Conservation (phyloP, 768 basidiomycete species). For the Pleurotus cornucopiae region DNA sequence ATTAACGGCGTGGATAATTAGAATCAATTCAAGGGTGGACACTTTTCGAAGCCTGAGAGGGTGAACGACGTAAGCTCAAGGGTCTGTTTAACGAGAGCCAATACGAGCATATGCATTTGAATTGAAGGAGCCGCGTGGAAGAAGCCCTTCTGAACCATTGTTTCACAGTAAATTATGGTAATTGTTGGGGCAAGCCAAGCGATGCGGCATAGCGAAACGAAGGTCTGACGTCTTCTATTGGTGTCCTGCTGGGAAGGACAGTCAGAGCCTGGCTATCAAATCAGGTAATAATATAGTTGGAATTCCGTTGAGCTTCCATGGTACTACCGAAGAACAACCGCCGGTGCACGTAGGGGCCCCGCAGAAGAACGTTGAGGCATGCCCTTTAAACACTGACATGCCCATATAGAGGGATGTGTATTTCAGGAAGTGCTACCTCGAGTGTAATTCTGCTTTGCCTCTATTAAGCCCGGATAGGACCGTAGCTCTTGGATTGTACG, state of each 20-base stretch:
- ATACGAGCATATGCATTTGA: too few species aligned
- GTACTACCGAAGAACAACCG: conserved; percentile 12
- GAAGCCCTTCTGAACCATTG: neutral
- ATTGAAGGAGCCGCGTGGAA: neutral
- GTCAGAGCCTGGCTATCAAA: neutral
- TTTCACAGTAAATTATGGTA: neutral
- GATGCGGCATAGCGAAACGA: neutral
- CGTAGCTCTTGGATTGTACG: too few species aligned
- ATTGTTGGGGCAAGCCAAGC: neutral
- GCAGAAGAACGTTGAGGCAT: conserved; percentile 1
- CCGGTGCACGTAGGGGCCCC: conserved; percentile 3
- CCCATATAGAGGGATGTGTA: neutral
- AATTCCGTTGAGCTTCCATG: conserved; percentile 10
- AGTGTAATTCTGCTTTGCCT: too few species aligned
- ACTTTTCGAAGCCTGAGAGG: too few species aligned
- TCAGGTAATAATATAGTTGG: conserved; percentile 2
- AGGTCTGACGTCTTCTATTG: conserved; percentile 2
- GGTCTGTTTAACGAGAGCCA: too few species aligned
- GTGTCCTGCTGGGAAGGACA: neutral
- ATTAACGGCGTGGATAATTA: too few species aligned
- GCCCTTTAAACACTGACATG: neutral
- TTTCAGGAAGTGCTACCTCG: too few species aligned
- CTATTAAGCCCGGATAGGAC: too few species aligned
- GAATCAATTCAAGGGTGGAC: too few species aligned
- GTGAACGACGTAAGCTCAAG: too few species aligned